Evolutionary conservation across 768 basidiomycete species (phyloP), one percentile per base, ranked within the genome.

Genomic region (Boletus sp.): DNA sequence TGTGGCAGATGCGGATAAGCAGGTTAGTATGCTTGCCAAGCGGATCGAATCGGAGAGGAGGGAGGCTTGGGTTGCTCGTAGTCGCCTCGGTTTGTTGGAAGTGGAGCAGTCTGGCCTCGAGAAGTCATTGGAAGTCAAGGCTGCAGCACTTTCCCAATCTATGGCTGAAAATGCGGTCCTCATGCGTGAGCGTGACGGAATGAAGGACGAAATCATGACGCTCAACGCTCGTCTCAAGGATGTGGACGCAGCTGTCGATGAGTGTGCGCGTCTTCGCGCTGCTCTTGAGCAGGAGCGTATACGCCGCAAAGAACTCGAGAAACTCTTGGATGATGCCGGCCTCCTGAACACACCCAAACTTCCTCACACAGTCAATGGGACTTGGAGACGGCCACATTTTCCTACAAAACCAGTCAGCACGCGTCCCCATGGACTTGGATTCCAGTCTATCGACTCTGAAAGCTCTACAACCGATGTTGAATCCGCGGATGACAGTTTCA

Each of bases 41-140:
- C 78, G 89, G 11, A 79, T 92, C 14, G 90, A 93, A 45, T 77
- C 75, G n/a, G 92, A 94, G 73, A 80, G 90, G 28, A 80, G 86
- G 52, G 92, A 94, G 55, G 87, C 86, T 2, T 92, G 89, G 86
- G 81, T 93, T 40, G 86, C 90, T n/a, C 80, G 89, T 14, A 92
- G 92, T 45, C 83, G 81, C 40, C 75, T 84, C 7, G 80, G 84
- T 8, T 63, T 89, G 54, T 60, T 90, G 44, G 85, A 90, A 67
- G 77, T 83, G 18, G 90, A 90, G 73, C 89, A 86, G 62, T 70
- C 69, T n/a, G 75, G 76, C 3, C 68, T 89, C 46, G 79, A 80
- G 63, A 82, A 80, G 67, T 75, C 75, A 41, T 61, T 84, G 29
- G 73, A 76, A 33, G 72, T 67, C 67, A 66, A 74, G 60, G 57